Conservation (phyloP, 148 eudicot species). For the Camellia japonica region DNA sequence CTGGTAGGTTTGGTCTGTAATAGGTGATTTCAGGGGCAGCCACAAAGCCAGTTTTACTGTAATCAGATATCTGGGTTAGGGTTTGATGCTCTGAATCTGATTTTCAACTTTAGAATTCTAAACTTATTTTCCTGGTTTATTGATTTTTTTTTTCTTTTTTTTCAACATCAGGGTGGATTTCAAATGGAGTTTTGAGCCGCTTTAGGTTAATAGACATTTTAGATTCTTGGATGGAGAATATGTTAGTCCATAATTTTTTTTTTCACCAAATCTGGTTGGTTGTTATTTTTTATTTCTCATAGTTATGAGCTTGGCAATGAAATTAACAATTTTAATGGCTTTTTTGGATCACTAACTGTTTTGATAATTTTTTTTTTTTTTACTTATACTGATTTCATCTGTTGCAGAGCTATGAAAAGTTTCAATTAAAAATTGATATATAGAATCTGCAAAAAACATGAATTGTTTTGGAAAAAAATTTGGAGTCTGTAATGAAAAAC, state of each 20-base stretch:
- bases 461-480: too few species aligned
- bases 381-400: neutral
- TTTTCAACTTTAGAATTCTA: slow-evolving; percentile 3
- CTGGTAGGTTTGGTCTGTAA: neutral
- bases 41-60: neutral
- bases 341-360: neutral
- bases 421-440: neutral
- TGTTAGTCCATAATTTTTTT: slow-evolving; percentile 38
- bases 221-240: slow-evolving; percentile 44
- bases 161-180: slow-evolving; percentile 33
- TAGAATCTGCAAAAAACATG: neutral
- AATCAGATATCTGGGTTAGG: slow-evolving; percentile 22
- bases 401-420: neutral
- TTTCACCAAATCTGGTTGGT: neutral
- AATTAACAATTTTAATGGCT: neutral
- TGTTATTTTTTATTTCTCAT: neutral
- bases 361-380: slow-evolving; percentile 7
- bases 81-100: slow-evolving; percentile 33
- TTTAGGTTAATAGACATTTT: slow-evolving; percentile 41
- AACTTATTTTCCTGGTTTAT: neutral
- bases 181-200: slow-evolving; percentile 38
- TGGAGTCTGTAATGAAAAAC: too few species aligned
- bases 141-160: slow-evolving; percentile 17
- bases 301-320: neutral
- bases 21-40: neutral